Evolutionary conservation across 108 stramenopile species (phyloP), one percentile per base, ranked within the genome.

Genomic region (Cylindrotheca closterium): DNA sequence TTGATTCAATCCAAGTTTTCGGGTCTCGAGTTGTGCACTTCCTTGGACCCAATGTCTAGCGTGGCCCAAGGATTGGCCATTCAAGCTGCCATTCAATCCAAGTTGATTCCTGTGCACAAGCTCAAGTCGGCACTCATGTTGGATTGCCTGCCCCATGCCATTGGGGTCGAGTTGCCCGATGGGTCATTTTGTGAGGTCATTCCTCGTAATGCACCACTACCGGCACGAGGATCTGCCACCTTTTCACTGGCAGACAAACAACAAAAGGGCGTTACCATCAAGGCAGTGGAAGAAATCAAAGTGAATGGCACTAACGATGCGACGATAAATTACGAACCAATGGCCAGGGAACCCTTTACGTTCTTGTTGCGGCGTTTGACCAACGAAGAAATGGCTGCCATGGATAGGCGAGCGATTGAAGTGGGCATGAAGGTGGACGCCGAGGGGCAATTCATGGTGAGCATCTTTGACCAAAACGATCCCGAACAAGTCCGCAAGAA

Each of bases 41-140:
- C 88, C 4, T 59, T 89, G 25, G 79, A 86, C 48, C 79, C 91
- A 21, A 83, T 89, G 63, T 76, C 80, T 27, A 87, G 87, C 42
- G 87, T 89, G 1, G 84, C 91, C 2, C 91, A 92, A 71, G 91
- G 91, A 45, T 60, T 79, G 27, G 91, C 91, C 28, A 86, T 92
- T 60, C 88, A 89, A 65, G 84, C 91, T 30, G 91, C 91, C 28
- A 71, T 87, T 23, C 23, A 76, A 24, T 89, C 88, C 2, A 71
- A 72, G 28, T 27, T 53, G 10, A 82, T 92, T 10, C 88, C 91
- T 8, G 19, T 73, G 22, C 80, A 83, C 63, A 80, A 84, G 50
- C 70, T 92, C 32, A 65, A 79, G 37, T 83, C 82, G 59, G 87
- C 88, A 3, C 70, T 92, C 66, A 92, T 92, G 91, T 59, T 92